Evolutionary conservation across 2,329 filamentous ascomycete species (phyloP).

Genomic region (Talaromyces sp.): DNA sequence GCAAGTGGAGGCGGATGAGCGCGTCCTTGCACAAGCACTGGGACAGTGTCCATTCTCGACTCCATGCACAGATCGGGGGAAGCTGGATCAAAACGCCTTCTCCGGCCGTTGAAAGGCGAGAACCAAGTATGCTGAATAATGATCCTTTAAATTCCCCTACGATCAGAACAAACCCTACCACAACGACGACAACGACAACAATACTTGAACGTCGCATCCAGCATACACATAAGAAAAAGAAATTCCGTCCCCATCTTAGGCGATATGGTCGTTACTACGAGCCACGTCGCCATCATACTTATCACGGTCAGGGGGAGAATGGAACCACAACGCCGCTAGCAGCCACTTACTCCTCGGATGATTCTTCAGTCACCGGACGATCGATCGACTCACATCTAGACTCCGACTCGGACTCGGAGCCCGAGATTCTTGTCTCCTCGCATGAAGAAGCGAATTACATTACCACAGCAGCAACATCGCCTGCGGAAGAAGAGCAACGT

Average conservation of each 20-base stretch:
- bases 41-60: conserved; percentile 59
- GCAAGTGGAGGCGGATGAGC: conserved; percentile 72
- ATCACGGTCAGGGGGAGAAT: background rate
- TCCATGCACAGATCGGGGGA: conserved; percentile 45
- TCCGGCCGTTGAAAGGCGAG: conserved; percentile 19
- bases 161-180: background rate
- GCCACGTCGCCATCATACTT: conserved; percentile 2
- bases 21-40: conserved; percentile 62
- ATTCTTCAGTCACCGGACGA: conserved; percentile 2
- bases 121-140: conserved; percentile 39
- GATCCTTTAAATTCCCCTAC: conserved; percentile 25
- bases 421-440: conserved; percentile 36
- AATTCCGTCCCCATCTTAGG: conserved; percentile 11
- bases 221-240: background rate
- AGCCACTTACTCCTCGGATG: conserved; percentile 11
- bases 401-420: conserved; percentile 42
- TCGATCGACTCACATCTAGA: conserved; percentile 32
- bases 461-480: conserved; percentile 35
- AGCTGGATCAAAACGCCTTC: conserved; percentile 49
- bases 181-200: conserved; percentile 9
- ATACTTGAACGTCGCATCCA: conserved; percentile 6
- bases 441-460: conserved; percentile 35
- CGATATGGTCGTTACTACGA: conserved; percentile 19
- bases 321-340: background rate
- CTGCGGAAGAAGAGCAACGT: conserved; percentile 53